Evolutionary conservation across 306 rosid genomes (phyloP).

Genomic region (Boehmeria nivea): DNA sequence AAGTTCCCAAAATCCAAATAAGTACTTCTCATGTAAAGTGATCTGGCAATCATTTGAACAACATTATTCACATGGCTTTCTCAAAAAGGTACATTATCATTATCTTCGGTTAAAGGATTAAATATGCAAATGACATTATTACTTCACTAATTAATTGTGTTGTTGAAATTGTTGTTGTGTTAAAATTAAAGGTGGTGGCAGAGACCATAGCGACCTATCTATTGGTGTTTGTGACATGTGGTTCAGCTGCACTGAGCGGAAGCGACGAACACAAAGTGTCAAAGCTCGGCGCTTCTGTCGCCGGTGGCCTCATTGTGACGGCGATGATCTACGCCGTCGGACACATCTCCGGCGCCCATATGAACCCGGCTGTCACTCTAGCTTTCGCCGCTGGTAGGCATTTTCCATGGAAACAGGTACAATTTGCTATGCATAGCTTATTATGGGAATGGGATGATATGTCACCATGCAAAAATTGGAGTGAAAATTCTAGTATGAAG

Average conservation of each 20-base stretch:
- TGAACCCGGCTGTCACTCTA: slow-evolving; percentile 80
- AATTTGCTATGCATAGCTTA: too few relatives aligned
- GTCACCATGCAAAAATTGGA: too few relatives aligned
- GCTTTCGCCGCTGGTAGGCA: slow-evolving; percentile 52
- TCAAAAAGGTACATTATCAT: too few relatives aligned
- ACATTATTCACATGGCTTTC: too few relatives aligned
- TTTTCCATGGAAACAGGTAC: slow-evolving; percentile 79
- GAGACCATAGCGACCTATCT: slow-evolving; percentile 1
- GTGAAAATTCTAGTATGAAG: too few relatives aligned
- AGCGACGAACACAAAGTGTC: slow-evolving; percentile 26
- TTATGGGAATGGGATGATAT: background rate
- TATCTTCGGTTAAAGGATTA: too few relatives aligned
- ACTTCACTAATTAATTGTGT: too few relatives aligned
- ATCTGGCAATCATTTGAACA: too few relatives aligned
- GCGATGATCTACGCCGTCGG: slow-evolving; percentile 76
- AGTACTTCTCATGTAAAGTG: too few relatives aligned
- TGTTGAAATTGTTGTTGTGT: too few relatives aligned
- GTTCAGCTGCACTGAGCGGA: background rate
- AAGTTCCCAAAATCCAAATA: too few relatives aligned
- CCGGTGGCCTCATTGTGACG: slow-evolving; percentile 60
- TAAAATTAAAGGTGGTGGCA: slow-evolving; percentile 6
- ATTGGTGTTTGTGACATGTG: slow-evolving; percentile 4
- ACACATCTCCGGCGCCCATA: slow-evolving; percentile 82
- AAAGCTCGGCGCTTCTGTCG: slow-evolving; percentile 60
- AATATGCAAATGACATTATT: too few relatives aligned